Base-by-base conservation (phyloP, 257 asterid species). In the Agastache rugosa region DNA sequence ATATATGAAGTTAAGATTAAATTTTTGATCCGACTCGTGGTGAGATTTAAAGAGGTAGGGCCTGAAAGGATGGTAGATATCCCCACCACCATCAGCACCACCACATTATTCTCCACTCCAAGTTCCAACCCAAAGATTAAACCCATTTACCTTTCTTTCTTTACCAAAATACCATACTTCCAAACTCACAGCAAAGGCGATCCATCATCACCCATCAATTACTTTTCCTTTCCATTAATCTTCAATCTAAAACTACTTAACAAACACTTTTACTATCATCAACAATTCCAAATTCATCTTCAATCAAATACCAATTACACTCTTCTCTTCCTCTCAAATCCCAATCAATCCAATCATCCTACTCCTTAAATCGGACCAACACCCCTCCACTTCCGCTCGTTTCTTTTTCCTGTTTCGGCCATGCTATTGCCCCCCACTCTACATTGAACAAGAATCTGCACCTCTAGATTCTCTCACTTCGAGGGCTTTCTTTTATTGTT, bases 401-500 rank as follows among this genome's bases (percentile, higher is more conserved):
- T 44, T 45, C 50, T 64, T 19, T 58, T 66, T 31, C 47, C 69
- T 10, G 19, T 25, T 55, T 53, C 45, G 69, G 53, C 55, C 80
- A 75, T 79, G 83, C 35, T 67, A 45, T 37, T 8, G 42, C 44
- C 9, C 12, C 82, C 19, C 64, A 14, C 17, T 20, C 63, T 74
- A 7, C 62, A 42, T 37, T 72, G 60, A 72, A 72, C 58, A 51
- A 34, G 66, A 73, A 75, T 78, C 85, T 78, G 16, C 31, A 48
- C 11, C 47, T 66, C 47, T 27, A 70, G 78, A 83, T 83, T 82
- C 89, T 62, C 55, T 6, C 37, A 50, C 85, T 70, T 55, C 3
- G 41, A 44, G 83, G 56, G 56, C 63, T 83, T 75, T 75, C 76
- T 71, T 87, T 19, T 41, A 15, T n/a, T n/a, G 10, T 72, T 54